Percentiles rank a stretch among this genome's conserved stretches.
These are phyloP conservation scores for Metarhizium album DNA, from an alignment of 2,329 filamentous ascomycete species.

Conservation along the genomic window DNA sequence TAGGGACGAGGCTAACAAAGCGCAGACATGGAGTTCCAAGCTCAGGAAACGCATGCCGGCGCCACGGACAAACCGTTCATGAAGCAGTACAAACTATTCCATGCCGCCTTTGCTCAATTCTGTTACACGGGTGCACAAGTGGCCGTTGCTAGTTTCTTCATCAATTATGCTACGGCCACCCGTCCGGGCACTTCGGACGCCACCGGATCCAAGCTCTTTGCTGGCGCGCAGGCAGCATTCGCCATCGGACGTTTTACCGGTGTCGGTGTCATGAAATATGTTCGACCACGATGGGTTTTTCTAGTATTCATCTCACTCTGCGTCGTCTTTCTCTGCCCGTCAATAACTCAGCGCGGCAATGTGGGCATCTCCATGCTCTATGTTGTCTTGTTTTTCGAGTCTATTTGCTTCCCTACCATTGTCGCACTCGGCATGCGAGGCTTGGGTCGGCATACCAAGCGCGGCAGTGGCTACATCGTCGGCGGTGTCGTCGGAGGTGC, in stretches of 20 bases:
- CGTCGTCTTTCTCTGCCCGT: slow-evolving; percentile 49
- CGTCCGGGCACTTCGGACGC: slow-evolving; percentile 38
- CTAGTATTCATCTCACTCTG: slow-evolving; percentile 51
- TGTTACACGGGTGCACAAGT: slow-evolving; percentile 68
- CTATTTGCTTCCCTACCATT: slow-evolving; percentile 72
- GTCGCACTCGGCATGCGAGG: slow-evolving; percentile 67
- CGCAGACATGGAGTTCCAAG: slow-evolving; percentile 51
- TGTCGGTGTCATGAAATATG: slow-evolving; percentile 53
- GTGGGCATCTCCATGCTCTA: slow-evolving; percentile 51
- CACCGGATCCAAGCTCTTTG: slow-evolving; percentile 55
- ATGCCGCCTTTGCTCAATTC: slow-evolving; percentile 66
- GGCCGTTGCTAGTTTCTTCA: slow-evolving; percentile 56
- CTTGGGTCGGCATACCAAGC: slow-evolving; percentile 65
- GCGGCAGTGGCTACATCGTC: slow-evolving; percentile 59
- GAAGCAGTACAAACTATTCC: slow-evolving; percentile 67
- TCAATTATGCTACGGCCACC: slow-evolving; percentile 60
- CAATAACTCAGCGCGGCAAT: slow-evolving; percentile 35
- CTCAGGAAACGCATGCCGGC: slow-evolving; percentile 39
- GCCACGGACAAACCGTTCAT: slow-evolving; percentile 49
- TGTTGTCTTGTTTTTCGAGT: slow-evolving; percentile 67
- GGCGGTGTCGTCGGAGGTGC: slow-evolving; percentile 64
- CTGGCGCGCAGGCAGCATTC: slow-evolving; percentile 64
- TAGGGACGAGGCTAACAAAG: neutral
- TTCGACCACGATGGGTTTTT: slow-evolving; percentile 58
- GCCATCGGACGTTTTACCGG: slow-evolving; percentile 62